A percentile compares a stretch with the other conserved stretches of the same genome.
These are phyloP conservation scores for Tricholoma bakamatsutake DNA, from an alignment of 768 basidiomycete species.

Conservation along the genomic window DNA sequence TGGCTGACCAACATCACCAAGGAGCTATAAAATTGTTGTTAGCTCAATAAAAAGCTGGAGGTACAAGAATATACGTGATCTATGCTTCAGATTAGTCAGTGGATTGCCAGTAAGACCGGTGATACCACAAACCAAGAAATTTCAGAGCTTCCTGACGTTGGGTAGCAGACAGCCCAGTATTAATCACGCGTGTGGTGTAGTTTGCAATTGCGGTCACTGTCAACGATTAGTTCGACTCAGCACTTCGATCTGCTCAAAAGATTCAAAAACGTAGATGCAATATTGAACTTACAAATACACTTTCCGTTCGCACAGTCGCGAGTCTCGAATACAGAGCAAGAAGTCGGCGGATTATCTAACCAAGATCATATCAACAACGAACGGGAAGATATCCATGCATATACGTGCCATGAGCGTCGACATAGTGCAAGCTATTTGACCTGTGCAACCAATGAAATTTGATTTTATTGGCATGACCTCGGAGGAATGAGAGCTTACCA, in stretches of 20 bases:
- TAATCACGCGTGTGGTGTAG: conserved; percentile 44
- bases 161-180: conserved; percentile 32
- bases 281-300: conserved; percentile 31
- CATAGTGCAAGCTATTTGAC: conserved; percentile 40
- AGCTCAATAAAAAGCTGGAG: not conserved
- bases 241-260: conserved; percentile 6
- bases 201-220: conserved; percentile 52
- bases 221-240: not conserved
- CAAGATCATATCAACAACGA: not conserved
- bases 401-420: conserved; percentile 41
- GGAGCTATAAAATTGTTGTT: conserved; percentile 23
- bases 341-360: conserved; percentile 35
- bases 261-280: conserved; percentile 16
- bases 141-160: conserved; percentile 48
- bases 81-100: conserved; percentile 2
- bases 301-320: conserved; percentile 38
- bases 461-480: not conserved
- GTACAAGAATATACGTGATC: conserved; percentile 23
- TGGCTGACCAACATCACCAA: conserved; percentile 46
- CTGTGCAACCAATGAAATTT: conserved; percentile 14
- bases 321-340: conserved; percentile 42
- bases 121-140: conserved; percentile 35
- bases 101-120: not conserved
- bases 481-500: conserved; percentile 23
- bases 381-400: not conserved